A percentile compares a stretch with the other conserved stretches of the same genome.
These are phyloP conservation scores for Eucalyptus pauciflora DNA, from an alignment of 345 rosid species.

Conservation along the genomic window DNA sequence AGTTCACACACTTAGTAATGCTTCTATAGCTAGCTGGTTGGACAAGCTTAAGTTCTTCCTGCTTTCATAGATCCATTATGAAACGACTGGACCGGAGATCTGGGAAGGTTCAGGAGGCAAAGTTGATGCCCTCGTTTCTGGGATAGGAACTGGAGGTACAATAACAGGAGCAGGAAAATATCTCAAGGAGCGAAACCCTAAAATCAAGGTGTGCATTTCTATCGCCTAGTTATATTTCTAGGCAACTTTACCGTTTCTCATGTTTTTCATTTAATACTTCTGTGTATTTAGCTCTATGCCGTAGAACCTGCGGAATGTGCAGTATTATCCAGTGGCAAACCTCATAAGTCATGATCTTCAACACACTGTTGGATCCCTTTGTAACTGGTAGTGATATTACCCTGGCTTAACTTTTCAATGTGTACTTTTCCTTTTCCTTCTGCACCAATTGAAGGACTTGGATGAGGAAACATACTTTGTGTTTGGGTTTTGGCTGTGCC, in stretches of 20 bases:
- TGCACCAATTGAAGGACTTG: no score
- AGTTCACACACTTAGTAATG: not conserved
- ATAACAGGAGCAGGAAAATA: constrained; percentile 49
- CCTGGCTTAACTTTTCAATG: not conserved
- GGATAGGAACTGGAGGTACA: constrained; percentile 59
- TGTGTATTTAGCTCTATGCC: constrained; percentile 26
- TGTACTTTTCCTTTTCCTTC: not conserved
- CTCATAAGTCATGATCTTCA: constrained; percentile 5
- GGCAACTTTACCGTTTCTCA: not conserved
- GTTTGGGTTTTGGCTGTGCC: not conserved
- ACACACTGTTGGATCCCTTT: not conserved
- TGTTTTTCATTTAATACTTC: not conserved
- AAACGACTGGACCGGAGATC: constrained; percentile 58
- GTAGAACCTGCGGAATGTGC: constrained; percentile 51
- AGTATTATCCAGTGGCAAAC: constrained; percentile 34
- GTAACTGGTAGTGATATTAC: not conserved
- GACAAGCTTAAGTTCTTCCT: not conserved
- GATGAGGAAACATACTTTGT: not conserved
- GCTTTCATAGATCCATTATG: constrained; percentile 37
- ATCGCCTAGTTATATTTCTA: not conserved
- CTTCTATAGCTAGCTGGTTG: not conserved
- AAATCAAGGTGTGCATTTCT: constrained; percentile 31
- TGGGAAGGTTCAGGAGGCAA: constrained; percentile 52
- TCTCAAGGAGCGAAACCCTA: constrained; percentile 60
- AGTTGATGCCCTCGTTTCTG: constrained; percentile 48